These are phyloP conservation scores for Flaveria trinervia DNA, from an alignment of 129 eudicot species.

Conservation along the genomic window DNA sequence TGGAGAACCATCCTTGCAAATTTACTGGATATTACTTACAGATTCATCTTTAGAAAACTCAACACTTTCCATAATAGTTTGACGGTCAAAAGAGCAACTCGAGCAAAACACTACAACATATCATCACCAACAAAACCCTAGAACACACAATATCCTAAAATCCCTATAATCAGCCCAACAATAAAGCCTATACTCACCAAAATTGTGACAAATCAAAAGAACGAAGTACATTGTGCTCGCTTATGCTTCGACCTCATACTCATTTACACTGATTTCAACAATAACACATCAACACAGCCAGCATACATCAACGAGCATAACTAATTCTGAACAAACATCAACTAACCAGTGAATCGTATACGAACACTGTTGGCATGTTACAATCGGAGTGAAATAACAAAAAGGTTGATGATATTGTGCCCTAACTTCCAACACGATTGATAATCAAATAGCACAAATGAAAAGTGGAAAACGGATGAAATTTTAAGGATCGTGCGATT, in stretches of 20 bases:
- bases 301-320: slow-evolving; percentile 1
- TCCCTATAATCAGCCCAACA: neutral
- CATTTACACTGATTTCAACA: neutral
- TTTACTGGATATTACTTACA: neutral
- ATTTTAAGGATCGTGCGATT: neutral
- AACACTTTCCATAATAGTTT: neutral
- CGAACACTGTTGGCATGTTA: neutral
- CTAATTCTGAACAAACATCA: neutral
- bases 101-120: neutral
- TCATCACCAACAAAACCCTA: neutral
- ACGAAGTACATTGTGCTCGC: no score
- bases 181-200: neutral
- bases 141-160: neutral
- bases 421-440: slow-evolving; percentile 19
- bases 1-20: neutral
- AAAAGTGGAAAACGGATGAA: neutral
- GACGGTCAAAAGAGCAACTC: neutral
- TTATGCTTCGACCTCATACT: no score
- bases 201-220: no score
- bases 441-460: neutral
- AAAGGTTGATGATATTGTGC: slow-evolving; percentile 17
- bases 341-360: neutral
- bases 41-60: neutral
- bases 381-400: slow-evolving; percentile 5
- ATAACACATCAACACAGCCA: neutral